Evolutionary conservation across 768 basidiomycete species (phyloP).

Genomic region (Kwoniella bestiolae): DNA sequence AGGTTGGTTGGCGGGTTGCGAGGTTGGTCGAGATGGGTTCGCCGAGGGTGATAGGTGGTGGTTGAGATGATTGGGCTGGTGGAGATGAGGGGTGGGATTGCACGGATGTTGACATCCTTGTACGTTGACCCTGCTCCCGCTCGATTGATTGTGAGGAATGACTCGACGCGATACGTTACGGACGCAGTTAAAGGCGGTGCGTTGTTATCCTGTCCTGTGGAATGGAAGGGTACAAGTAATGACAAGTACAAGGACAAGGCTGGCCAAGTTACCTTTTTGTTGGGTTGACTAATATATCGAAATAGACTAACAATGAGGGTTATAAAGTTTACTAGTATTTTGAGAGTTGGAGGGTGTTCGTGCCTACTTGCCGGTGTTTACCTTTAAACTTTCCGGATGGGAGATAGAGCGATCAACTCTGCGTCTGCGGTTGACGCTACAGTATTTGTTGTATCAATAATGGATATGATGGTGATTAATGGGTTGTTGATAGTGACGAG

Average conservation of each 20-base stretch:
- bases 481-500: neutral
- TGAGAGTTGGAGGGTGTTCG: neutral
- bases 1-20: neutral
- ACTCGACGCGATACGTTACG: too few relatives aligned
- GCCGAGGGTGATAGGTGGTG: neutral
- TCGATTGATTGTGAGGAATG: too few relatives aligned
- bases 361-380: constrained; percentile 11
- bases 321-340: too few relatives aligned
- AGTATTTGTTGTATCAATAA: too few relatives aligned
- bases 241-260: neutral
- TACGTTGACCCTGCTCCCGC: too few relatives aligned
- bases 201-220: too few relatives aligned
- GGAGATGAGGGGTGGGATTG: neutral
- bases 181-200: too few relatives aligned
- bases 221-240: too few relatives aligned
- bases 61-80: neutral
- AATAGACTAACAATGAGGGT: neutral
- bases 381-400: neutral
- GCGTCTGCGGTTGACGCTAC: too few relatives aligned
- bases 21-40: neutral
- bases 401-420: too few relatives aligned
- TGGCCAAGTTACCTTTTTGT: neutral
- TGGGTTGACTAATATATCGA: neutral
- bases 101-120: neutral
- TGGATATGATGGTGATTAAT: neutral